Evolutionary conservation across 2,329 filamentous ascomycete species (phyloP).

Genomic region (Epichloe uncinata): DNA sequence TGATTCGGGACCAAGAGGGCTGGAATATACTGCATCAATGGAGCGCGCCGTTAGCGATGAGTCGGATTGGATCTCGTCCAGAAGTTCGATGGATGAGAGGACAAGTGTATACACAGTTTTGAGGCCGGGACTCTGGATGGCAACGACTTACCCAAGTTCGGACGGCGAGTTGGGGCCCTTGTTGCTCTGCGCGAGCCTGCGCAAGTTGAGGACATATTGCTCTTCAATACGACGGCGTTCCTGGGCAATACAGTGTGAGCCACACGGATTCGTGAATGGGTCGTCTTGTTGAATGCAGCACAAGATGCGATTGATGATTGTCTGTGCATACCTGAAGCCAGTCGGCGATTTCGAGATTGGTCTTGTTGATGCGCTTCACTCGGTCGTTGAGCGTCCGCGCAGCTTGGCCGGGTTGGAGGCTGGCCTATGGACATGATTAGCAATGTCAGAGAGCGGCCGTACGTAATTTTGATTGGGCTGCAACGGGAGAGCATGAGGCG

Average conservation of each 20-base stretch:
- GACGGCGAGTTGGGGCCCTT: slow-evolving; percentile 61
- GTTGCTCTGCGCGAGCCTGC: slow-evolving; percentile 64
- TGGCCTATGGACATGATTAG: slow-evolving; percentile 41
- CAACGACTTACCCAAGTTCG: slow-evolving; percentile 67
- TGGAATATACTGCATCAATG: slow-evolving; percentile 60
- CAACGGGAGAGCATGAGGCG: slow-evolving; percentile 5
- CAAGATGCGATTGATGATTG: neutral
- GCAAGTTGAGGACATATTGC: slow-evolving; percentile 68
- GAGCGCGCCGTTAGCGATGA: neutral
- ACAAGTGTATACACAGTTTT: neutral
- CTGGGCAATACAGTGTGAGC: slow-evolving; percentile 29
- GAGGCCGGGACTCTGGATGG: neutral
- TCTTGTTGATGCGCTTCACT: slow-evolving; percentile 69
- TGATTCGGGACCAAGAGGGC: slow-evolving; percentile 76
- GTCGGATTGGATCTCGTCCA: neutral
- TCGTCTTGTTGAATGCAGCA: neutral
- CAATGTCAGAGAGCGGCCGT: neutral
- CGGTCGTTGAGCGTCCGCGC: slow-evolving; percentile 74
- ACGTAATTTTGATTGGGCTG: no score
- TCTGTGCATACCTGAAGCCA: slow-evolving; percentile 69
- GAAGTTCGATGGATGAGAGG: neutral
- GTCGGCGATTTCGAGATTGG: slow-evolving; percentile 87
- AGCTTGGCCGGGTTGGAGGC: slow-evolving; percentile 70
- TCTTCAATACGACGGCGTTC: slow-evolving; percentile 90
- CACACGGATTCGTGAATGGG: neutral